Conservation (phyloP, 2,329 filamentous ascomycete species). For the Purpureocillium takamizusanense region DNA sequence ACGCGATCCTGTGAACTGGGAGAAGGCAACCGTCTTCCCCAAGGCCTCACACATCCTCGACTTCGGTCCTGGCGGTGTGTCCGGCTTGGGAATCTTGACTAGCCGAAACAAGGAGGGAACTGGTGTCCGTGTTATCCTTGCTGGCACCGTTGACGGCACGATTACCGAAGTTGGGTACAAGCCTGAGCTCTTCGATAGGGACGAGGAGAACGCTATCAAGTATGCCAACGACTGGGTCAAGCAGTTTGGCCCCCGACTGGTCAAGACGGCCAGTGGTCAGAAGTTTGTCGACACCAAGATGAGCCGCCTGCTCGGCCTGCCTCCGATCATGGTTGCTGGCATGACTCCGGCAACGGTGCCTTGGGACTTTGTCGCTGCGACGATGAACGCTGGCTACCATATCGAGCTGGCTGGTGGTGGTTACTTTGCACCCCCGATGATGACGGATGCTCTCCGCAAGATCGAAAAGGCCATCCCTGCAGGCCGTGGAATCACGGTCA, state of each 20-base stretch:
- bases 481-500: constrained; percentile 80
- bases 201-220: constrained; percentile 88
- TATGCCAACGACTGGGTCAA: constrained; percentile 97
- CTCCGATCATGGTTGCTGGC: constrained; percentile 82
- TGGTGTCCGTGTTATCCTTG: constrained; percentile 91
- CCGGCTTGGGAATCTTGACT: constrained; percentile 87
- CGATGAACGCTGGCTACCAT: constrained; percentile 92
- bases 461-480: constrained; percentile 78
- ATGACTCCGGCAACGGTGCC: constrained; percentile 89
- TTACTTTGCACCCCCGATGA: constrained; percentile 73
- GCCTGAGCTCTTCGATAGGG: constrained; percentile 92
- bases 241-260: constrained; percentile 85
- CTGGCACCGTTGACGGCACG: constrained; percentile 85
- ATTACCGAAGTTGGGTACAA: constrained; percentile 93
- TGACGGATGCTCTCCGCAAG: constrained; percentile 76
- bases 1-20: constrained; percentile 90
- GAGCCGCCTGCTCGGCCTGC: constrained; percentile 75
- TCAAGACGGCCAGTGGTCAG: constrained; percentile 80
- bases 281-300: constrained; percentile 97
- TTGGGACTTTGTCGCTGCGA: constrained; percentile 86
- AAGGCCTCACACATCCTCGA: constrained; percentile 90
- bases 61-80: constrained; percentile 94
- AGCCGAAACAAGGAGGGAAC: constrained; percentile 99
- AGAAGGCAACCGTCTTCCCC: constrained; percentile 85
- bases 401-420: constrained; percentile 85